A percentile compares a stretch with the other conserved stretches of the same genome.
Evolutionary conservation across 768 basidiomycete species (phyloP).

Genomic region (Lactarius quietus): DNA sequence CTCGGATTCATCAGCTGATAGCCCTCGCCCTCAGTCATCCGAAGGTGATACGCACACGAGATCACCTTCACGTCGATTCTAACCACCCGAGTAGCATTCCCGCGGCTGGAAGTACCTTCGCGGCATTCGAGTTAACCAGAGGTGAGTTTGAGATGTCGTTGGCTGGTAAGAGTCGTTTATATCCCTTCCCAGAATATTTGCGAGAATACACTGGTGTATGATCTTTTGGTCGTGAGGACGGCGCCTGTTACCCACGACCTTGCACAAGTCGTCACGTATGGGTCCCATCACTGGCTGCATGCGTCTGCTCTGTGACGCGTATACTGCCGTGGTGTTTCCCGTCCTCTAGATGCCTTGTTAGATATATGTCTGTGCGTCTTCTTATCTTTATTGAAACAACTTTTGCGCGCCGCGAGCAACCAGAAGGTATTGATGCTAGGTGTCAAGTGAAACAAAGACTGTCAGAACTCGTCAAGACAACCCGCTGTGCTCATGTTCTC

Average conservation of each 20-base stretch:
- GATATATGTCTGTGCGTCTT: background rate
- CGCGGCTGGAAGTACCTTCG: slow-evolving; percentile 87
- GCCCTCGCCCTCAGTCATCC: slow-evolving; percentile 50
- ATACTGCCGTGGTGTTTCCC: background rate
- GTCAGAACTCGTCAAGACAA: background rate
- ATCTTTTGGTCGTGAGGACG: slow-evolving; percentile 1
- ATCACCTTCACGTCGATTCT: background rate
- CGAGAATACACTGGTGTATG: slow-evolving; percentile 31
- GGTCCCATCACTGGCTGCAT: background rate
- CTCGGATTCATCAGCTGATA: background rate
- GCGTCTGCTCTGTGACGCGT: background rate
- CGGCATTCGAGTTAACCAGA: slow-evolving; percentile 81
- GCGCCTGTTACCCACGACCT: background rate
- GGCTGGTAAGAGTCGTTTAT: background rate
- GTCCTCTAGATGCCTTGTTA: background rate
- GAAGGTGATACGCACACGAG: slow-evolving; percentile 46
- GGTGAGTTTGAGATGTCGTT: slow-evolving; percentile 40
- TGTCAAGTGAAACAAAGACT: background rate
- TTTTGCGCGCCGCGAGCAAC: background rate
- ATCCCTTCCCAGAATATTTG: slow-evolving; percentile 30
- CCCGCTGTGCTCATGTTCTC: background rate
- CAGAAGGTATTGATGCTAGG: background rate
- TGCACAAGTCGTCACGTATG: too few relatives aligned
- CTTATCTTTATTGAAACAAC: background rate
- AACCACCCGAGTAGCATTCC: slow-evolving; percentile 59